A percentile compares a stretch with the other conserved stretches of the same genome.
Evolutionary conservation across 768 basidiomycete species (phyloP).

Genomic region (Lactifluus piperatus): DNA sequence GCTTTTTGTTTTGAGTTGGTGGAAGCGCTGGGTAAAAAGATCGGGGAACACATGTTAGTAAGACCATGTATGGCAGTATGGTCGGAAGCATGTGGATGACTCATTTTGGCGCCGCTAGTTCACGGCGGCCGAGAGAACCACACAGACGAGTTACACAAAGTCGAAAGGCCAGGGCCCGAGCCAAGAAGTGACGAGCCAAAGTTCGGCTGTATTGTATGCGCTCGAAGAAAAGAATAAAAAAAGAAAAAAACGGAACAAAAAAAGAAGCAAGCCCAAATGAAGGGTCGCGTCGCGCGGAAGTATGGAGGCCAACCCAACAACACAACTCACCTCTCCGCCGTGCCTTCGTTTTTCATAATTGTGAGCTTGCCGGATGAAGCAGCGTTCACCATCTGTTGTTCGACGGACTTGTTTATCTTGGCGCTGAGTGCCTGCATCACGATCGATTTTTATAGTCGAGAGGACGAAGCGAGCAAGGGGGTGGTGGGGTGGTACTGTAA

Average conservation of each 20-base stretch:
- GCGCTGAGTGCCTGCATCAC: slow-evolving; percentile 62
- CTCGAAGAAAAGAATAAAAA: neutral
- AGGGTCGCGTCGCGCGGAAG: neutral
- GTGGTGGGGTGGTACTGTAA: no score
- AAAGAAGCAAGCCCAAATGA: neutral
- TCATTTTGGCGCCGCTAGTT: neutral
- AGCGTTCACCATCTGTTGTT: slow-evolving; percentile 82
- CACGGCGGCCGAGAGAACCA: neutral
- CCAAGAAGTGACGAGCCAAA: neutral
- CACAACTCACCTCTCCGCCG: slow-evolving; percentile 35
- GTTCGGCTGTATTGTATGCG: neutral
- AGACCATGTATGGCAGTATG: slow-evolving; percentile 3
- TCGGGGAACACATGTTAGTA: slow-evolving; percentile 4
- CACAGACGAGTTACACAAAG: neutral
- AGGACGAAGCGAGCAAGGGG: no score
- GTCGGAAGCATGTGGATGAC: slow-evolving; percentile 12
- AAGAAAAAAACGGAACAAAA: neutral
- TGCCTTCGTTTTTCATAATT: slow-evolving; percentile 71
- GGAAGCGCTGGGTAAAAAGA: slow-evolving; percentile 1
- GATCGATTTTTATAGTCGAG: neutral
- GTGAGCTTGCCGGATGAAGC: slow-evolving; percentile 86
- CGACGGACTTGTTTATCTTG: slow-evolving; percentile 88
- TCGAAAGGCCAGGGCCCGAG: no score
- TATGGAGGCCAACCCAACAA: neutral
- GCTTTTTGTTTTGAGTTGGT: neutral